These are phyloP conservation scores for Cryptococcus hybrid DNA, from an alignment of 1,284 basidiomycete species.

Conservation along the genomic window DNA sequence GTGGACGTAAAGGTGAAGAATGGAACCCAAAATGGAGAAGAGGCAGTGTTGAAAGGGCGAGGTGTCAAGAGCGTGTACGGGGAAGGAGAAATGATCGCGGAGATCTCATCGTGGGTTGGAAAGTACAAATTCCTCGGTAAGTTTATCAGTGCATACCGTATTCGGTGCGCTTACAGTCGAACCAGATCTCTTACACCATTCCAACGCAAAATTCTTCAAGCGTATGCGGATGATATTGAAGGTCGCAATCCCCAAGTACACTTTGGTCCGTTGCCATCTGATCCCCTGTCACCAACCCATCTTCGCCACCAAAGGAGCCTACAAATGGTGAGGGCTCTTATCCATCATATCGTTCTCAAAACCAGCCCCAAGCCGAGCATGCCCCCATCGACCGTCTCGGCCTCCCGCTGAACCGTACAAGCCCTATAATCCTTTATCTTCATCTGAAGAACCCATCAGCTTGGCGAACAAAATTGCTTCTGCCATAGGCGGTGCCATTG, in stretches of 20 bases:
- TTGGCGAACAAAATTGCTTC: slow-evolving; percentile 28
- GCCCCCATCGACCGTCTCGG: slow-evolving; percentile 6
- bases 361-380: background rate
- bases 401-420: slow-evolving; percentile 2
- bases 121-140: slow-evolving; percentile 84
- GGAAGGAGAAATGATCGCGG: slow-evolving; percentile 64
- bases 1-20: slow-evolving; percentile 91
- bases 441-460: background rate
- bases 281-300: background rate
- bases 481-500: slow-evolving; percentile 37
- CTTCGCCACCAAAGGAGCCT: slow-evolving; percentile 6
- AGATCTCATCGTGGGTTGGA: slow-evolving; percentile 89
- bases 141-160: slow-evolving; percentile 27
- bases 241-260: slow-evolving; percentile 55
- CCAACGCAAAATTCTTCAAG: slow-evolving; percentile 83
- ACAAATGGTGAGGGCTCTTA: slow-evolving; percentile 11
- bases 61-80: slow-evolving; percentile 74
- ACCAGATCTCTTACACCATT: slow-evolving; percentile 72
- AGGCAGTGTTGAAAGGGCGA: slow-evolving; percentile 88
- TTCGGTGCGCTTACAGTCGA: background rate
- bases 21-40: slow-evolving; percentile 95
- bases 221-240: slow-evolving; percentile 90
- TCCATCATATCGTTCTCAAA: slow-evolving; percentile 11
- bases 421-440: slow-evolving; percentile 8
- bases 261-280: slow-evolving; percentile 21